Conservation (phyloP, 345 rosid genomes). For the Camelina neglecta region DNA sequence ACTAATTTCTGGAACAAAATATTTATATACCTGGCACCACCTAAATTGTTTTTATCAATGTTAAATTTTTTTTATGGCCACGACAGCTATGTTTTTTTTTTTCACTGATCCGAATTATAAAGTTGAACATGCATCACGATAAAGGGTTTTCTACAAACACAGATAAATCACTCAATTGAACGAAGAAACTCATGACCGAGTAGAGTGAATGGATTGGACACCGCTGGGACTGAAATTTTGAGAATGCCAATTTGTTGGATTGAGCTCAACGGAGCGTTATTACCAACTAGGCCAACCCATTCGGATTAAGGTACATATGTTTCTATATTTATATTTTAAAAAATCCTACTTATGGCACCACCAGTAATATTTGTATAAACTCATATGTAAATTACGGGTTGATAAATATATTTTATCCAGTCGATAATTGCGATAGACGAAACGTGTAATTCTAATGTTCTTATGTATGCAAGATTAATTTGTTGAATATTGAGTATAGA, state of each 20-base stretch:
- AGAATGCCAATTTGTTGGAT: not conserved
- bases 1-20: no score
- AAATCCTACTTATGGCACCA: not conserved
- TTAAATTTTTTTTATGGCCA: no score
- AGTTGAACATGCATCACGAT: not conserved
- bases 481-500: no score
- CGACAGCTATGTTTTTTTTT: no score
- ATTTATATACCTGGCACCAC: no score
- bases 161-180: no score
- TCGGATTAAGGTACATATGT: not conserved
- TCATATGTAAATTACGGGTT: not conserved
- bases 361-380: not conserved
- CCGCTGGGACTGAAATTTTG: no score
- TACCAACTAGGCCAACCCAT: not conserved
- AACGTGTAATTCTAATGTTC: not conserved
- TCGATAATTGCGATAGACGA: no score
- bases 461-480: not conserved
- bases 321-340: not conserved
- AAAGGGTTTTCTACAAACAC: not conserved
- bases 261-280: not conserved
- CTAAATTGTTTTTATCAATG: no score
- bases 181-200: no score
- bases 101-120: no score
- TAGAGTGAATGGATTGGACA: no score
- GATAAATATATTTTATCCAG: not conserved